Base-by-base conservation (phyloP, 768 basidiomycete genomes). In the Lanmaoa rubissima region DNA sequence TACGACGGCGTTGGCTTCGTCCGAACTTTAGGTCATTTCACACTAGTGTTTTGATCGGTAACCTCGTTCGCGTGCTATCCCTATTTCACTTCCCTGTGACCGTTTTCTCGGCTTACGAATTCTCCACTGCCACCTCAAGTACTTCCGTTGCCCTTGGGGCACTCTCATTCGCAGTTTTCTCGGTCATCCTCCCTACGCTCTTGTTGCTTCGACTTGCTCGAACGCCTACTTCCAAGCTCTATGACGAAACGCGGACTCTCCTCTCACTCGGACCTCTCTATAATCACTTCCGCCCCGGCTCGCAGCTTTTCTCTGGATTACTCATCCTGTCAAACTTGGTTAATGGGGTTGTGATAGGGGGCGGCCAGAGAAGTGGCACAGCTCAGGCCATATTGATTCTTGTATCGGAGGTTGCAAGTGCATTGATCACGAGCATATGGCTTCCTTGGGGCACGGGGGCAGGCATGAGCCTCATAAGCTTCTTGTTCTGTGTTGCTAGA, bases 391-490 rank as follows among this genome's bases (percentile, higher is more conserved):
- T 96, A 61, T 79, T 98, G 52, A 86, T 99, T 60, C 79, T 98
- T 28, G 81, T 97, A 32, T 82, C 93, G 19, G 97, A 99, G 70
- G 88, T 99, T 16, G 79, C 79, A 21, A 86, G 90, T 43, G 92
- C 94, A 6, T 76, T 98, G 55, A 84, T 91, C 28, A 97, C 95
- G 34, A 94, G 91, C 59, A 78, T 96, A 34, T 97, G 93, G 93
- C 81, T 97, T 57, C 95, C 95, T 17, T 99, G 96, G 96, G 93
- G 92, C 32, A 89, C 89, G 51, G 94, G 96, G 1, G 94, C 96
- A 2, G 91, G 93, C 59, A 98, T 98, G 97, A 96, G 95, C 14
- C 79, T 94, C 36, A 87, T 96, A 56, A 94, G 92, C 69, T 98
- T 98, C 78, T 76, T 97, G 65, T 88, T 96, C 65, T 94, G 92